Percentiles rank a stretch among this genome's conserved stretches.
Conservation (phyloP, 2,329 filamentous ascomycete genomes). For the Diplodia sapinea region DNA sequence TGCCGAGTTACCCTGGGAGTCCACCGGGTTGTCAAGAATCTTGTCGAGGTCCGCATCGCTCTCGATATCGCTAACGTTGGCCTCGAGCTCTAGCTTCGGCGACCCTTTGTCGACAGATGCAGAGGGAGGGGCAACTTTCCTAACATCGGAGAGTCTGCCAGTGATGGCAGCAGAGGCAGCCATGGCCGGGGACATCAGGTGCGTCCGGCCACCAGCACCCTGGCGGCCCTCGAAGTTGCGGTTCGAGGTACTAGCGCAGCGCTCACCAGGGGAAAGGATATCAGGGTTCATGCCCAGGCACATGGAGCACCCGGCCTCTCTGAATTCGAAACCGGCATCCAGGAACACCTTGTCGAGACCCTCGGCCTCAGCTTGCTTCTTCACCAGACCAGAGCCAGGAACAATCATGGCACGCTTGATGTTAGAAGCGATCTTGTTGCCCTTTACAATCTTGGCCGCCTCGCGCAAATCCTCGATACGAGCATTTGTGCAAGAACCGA, state of each 20-base stretch:
- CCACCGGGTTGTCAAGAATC: slow-evolving; percentile 67
- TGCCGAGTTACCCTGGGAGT: slow-evolving; percentile 70
- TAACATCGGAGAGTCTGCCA: slow-evolving; percentile 90
- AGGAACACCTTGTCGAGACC: slow-evolving; percentile 91
- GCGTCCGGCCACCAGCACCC: slow-evolving; percentile 87
- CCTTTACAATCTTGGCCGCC: slow-evolving; percentile 84
- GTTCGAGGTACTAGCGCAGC: slow-evolving; percentile 94
- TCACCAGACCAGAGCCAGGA: slow-evolving; percentile 92
- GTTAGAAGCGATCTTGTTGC: slow-evolving; percentile 83
- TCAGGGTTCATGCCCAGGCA: slow-evolving; percentile 99
- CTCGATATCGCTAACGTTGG: slow-evolving; percentile 61
- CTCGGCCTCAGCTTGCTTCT: slow-evolving; percentile 87
- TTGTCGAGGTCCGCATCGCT: slow-evolving; percentile 69
- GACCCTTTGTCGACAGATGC: slow-evolving; percentile 55
- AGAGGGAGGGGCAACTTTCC: slow-evolving; percentile 68
- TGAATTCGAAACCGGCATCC: slow-evolving; percentile 95
- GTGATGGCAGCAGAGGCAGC: slow-evolving; percentile 88
- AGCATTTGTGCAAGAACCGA: slow-evolving; percentile 96
- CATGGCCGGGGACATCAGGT: slow-evolving; percentile 97
- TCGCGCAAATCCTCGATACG: slow-evolving; percentile 93
- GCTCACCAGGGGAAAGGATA: slow-evolving; percentile 88
- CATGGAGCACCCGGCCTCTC: slow-evolving; percentile 98
- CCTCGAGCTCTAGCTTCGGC: slow-evolving; percentile 65
- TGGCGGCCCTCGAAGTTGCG: slow-evolving; percentile 98
- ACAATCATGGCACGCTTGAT: slow-evolving; percentile 96